Evolutionary conservation across 805 yeast genomes (phyloP).

Genomic region (Diddensiella caesifluorescens): DNA sequence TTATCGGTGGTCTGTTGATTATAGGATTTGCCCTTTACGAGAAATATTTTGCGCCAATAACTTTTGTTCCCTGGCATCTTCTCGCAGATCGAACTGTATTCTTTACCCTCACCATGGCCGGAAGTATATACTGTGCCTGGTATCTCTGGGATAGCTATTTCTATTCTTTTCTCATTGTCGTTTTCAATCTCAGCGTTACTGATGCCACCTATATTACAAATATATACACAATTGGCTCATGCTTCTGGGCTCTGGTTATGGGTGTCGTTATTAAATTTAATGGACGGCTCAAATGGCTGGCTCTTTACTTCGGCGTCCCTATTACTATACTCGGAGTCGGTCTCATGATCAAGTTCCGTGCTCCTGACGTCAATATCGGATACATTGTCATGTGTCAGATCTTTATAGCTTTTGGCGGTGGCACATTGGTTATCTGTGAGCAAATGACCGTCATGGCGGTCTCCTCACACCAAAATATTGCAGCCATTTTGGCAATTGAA

Average conservation of each 20-base stretch:
- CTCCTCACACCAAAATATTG: constrained; percentile 52
- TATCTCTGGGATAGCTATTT: constrained; percentile 56
- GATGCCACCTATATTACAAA: constrained; percentile 43
- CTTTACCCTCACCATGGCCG: constrained; percentile 34
- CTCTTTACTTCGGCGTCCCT: constrained; percentile 46
- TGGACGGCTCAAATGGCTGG: constrained; percentile 38
- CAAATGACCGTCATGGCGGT: constrained; percentile 50
- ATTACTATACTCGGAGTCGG: constrained; percentile 55
- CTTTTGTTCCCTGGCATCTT: constrained; percentile 50
- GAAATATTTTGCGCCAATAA: constrained; percentile 43
- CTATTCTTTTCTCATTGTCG: constrained; percentile 56
- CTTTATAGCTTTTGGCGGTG: constrained; percentile 58
- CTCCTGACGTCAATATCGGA: constrained; percentile 39
- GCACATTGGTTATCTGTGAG: constrained; percentile 51
- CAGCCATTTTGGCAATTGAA: constrained; percentile 46
- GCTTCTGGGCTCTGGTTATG: constrained; percentile 48
- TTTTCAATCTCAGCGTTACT: constrained; percentile 46
- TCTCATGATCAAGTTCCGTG: constrained; percentile 45
- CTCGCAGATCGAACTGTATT: constrained; percentile 61
- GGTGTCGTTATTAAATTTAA: constrained; percentile 48
- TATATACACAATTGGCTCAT: constrained; percentile 14
- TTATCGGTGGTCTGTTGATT: constrained; percentile 49
- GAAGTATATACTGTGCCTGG: constrained; percentile 45
- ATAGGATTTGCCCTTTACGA: constrained; percentile 50
- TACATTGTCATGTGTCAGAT: constrained; percentile 57